A percentile compares a stretch with the other conserved stretches of the same genome.
phyloP scores from a whole-genome alignment of 2,329 filamentous ascomycete species.

The Fusarium sp. region DNA sequence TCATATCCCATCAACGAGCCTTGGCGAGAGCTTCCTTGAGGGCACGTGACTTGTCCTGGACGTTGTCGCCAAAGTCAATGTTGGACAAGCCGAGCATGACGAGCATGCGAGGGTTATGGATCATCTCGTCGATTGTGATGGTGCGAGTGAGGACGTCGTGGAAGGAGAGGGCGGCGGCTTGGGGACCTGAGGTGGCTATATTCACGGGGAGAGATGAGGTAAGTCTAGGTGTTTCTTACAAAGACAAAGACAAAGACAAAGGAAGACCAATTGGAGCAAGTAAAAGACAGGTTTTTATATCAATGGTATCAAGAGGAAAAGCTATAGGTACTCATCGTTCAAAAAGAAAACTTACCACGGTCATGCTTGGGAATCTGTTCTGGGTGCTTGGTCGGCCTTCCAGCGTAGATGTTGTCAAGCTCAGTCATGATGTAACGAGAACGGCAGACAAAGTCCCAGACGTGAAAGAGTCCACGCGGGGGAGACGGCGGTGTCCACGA shows the following conservation, averaged over 20 bases:
- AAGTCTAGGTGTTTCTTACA: not conserved
- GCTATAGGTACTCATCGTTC: not conserved
- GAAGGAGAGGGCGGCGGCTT: conserved; percentile 43
- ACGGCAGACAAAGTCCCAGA: conserved; percentile 57
- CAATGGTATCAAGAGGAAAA: not conserved
- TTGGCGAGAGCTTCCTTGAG: conserved; percentile 38
- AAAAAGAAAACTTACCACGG: conserved; percentile 37
- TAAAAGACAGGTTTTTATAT: not conserved
- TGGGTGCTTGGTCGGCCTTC: conserved; percentile 48
- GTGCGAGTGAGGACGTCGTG: conserved; percentile 48
- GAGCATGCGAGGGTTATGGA: conserved; percentile 46
- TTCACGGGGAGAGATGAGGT: not conserved
- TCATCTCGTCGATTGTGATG: conserved; percentile 48
- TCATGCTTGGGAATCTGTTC: conserved; percentile 49
- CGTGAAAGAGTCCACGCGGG: conserved; percentile 50
- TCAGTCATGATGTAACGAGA: conserved; percentile 56
- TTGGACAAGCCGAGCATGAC: conserved; percentile 48
- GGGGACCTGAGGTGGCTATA: conserved; percentile 32
- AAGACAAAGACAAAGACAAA: no score
- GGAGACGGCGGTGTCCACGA: conserved; percentile 42
- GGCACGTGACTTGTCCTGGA: conserved; percentile 43
- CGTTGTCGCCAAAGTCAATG: conserved; percentile 45
- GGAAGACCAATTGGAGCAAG: no score
- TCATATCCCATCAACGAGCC: conserved; percentile 3
- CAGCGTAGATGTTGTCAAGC: conserved; percentile 53